These are phyloP conservation scores for Cynara cardunculus DNA, from an alignment of 129 eudicot species.

Conservation along the genomic window DNA sequence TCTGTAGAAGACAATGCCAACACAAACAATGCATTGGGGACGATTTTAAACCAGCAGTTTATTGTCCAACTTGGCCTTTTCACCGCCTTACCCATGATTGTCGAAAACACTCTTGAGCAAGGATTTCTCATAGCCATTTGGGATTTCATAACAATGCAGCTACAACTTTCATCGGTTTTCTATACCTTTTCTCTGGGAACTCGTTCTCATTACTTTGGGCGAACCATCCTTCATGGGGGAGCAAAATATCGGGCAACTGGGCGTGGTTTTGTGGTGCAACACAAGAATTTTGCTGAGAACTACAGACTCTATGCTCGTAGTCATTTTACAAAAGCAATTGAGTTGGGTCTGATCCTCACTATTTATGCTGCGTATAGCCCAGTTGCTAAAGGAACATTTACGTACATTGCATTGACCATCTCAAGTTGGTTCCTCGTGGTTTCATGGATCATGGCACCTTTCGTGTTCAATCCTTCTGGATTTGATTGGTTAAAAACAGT, in stretches of 20 bases:
- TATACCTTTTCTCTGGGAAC: constrained; percentile 91
- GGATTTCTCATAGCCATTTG: constrained; percentile 84
- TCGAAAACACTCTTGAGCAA: constrained; percentile 81
- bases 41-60: constrained; percentile 87
- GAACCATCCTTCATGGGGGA: constrained; percentile 94
- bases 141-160: constrained; percentile 94
- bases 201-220: constrained; percentile 87
- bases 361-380: constrained; percentile 85
- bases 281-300: constrained; percentile 82
- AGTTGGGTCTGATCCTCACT: constrained; percentile 72
- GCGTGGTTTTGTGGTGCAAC: constrained; percentile 99
- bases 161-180: constrained; percentile 84
- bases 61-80: constrained; percentile 83
- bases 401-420: constrained; percentile 74
- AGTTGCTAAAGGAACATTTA: constrained; percentile 77
- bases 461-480: constrained; percentile 85
- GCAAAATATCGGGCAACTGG: constrained; percentile 99
- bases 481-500: constrained; percentile 95
- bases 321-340: constrained; percentile 90
- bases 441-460: constrained; percentile 95
- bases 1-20: constrained; percentile 35
- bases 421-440: constrained; percentile 88
- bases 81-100: constrained; percentile 92
- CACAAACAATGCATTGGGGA: constrained; percentile 71
- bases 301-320: constrained; percentile 88